Evolutionary conservation across 2,329 filamentous ascomycete species (phyloP).

Genomic region (Microdochium bolleyi): DNA sequence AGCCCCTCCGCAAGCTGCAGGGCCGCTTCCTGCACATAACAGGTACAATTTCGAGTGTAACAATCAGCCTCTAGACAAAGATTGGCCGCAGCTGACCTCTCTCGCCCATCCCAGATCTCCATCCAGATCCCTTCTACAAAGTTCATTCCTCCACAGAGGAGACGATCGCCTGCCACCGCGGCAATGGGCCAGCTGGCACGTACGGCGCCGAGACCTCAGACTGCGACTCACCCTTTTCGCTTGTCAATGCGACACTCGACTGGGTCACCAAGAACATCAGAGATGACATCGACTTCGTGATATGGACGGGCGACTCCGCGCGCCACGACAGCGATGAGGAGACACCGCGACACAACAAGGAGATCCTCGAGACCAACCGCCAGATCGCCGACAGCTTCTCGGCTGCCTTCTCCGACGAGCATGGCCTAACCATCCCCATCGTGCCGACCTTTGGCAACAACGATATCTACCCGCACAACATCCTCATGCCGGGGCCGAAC

Average conservation of each 20-base stretch:
- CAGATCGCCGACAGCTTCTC: constrained; percentile 70
- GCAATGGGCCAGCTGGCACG: constrained; percentile 65
- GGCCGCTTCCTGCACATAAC: constrained; percentile 85
- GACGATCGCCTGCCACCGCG: constrained; percentile 69
- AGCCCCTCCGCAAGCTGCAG: constrained; percentile 40
- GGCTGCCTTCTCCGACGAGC: constrained; percentile 38
- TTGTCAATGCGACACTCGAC: constrained; percentile 81
- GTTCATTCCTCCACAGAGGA: constrained; percentile 63
- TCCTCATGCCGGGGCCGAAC: constrained; percentile 79
- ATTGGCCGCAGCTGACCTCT: constrained; percentile 4
- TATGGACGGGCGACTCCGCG: constrained; percentile 89
- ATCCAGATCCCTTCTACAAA: constrained; percentile 85
- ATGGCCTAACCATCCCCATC: constrained; percentile 66
- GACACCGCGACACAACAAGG: constrained; percentile 63
- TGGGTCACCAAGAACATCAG: constrained; percentile 78
- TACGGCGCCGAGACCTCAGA: constrained; percentile 82
- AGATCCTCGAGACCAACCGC: constrained; percentile 74
- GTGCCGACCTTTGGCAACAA: constrained; percentile 94
- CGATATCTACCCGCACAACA: constrained; percentile 95
- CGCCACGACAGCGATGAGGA: constrained; percentile 83
- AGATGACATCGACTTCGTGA: constrained; percentile 77
- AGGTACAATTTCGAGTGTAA: constrained; percentile 40
- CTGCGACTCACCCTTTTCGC: constrained; percentile 75
- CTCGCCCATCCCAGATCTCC: constrained; percentile 58
- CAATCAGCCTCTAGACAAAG: constrained; percentile 3